Conservation (phyloP, 495 filamentous ascomycete species). For the Podospora sp. region DNA sequence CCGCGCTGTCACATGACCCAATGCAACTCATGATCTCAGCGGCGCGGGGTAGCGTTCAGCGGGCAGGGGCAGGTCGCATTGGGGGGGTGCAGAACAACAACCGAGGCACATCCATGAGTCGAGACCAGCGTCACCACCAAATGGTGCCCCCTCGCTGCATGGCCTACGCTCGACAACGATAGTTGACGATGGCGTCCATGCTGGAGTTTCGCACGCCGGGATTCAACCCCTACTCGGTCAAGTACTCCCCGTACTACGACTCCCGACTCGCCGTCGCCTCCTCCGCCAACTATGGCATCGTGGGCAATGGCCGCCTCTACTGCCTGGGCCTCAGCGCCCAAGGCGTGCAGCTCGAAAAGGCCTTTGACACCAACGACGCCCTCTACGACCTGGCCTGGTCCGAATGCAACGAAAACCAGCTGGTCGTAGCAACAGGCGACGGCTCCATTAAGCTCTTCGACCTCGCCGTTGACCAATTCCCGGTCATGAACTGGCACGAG, state of each 20-base stretch:
- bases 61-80: background rate
- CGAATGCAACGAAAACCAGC: conserved; percentile 91
- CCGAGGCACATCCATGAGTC: conserved; percentile 19
- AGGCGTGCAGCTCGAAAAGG: conserved; percentile 82
- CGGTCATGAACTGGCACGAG: conserved; percentile 85
- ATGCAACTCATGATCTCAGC: background rate
- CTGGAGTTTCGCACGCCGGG: conserved; percentile 90
- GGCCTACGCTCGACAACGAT: background rate
- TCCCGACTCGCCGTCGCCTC: conserved; percentile 85
- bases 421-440: conserved; percentile 84
- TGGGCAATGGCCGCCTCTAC: conserved; percentile 90
- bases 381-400: conserved; percentile 94
- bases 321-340: conserved; percentile 76
- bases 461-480: conserved; percentile 72
- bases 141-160: background rate
- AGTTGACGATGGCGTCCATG: conserved; percentile 59
- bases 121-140: background rate
- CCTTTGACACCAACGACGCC: conserved; percentile 95
- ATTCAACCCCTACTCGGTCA: conserved; percentile 91
- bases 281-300: conserved; percentile 91
- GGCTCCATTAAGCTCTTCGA: conserved; percentile 95
- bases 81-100: conserved; percentile 18
- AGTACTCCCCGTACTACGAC: conserved; percentile 98
- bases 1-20: conserved; percentile 14
- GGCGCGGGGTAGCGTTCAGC: background rate